Conservation (phyloP, 2,329 filamentous ascomycete species). For the Venturia oleaginea region DNA sequence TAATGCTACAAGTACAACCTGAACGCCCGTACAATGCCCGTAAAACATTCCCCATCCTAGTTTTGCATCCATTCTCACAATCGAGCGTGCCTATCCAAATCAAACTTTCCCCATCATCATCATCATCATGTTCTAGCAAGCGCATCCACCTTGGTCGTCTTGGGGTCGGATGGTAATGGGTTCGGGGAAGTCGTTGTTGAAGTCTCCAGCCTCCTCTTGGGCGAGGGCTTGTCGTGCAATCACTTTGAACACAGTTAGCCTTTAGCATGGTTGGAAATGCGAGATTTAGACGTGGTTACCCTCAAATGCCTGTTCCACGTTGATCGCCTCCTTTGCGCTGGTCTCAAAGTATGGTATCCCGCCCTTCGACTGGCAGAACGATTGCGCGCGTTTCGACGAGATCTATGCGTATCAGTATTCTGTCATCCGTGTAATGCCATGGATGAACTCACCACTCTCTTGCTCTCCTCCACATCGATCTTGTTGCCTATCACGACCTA, state of each 20-base stretch:
- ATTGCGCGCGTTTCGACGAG: constrained; percentile 89
- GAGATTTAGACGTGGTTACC: constrained; percentile 40
- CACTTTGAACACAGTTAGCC: constrained; percentile 48
- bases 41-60: not conserved
- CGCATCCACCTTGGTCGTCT: constrained; percentile 84
- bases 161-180: constrained; percentile 98
- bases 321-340: constrained; percentile 96
- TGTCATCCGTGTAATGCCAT: not conserved
- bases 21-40: not conserved
- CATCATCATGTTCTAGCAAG: constrained; percentile 53
- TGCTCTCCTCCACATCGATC: constrained; percentile 97
- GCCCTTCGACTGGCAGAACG: constrained; percentile 95
- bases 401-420: constrained; percentile 48
- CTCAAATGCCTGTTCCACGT: constrained; percentile 81
- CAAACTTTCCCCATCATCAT: not conserved
- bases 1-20: not conserved
- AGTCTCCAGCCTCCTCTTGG: constrained; percentile 97
- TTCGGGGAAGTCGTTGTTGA: constrained; percentile 93
- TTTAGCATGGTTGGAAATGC: constrained; percentile 21
- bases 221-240: constrained; percentile 92
- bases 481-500: constrained; percentile 96
- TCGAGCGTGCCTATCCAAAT: not conserved
- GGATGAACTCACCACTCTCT: constrained; percentile 63
- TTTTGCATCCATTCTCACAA: not conserved
- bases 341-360: constrained; percentile 99